A percentile compares a stretch with the other conserved stretches of the same genome.
phyloP scores from a whole-genome alignment of 345 rosid genomes.

The Populus pruinosa region DNA sequence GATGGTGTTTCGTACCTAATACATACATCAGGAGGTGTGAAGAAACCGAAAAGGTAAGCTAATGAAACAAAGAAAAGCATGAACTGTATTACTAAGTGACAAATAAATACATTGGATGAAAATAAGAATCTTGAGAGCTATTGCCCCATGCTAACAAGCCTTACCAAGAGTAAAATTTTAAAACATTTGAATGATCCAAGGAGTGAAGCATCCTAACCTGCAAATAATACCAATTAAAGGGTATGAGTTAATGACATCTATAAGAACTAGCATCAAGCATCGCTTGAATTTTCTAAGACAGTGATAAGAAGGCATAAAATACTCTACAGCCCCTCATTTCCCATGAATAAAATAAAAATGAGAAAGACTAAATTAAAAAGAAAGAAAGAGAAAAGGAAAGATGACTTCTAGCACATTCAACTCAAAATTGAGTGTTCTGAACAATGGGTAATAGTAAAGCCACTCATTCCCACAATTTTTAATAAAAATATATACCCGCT shows the following conservation, averaged over 20 bases:
- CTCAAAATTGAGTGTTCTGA: background rate
- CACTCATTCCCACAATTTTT: background rate
- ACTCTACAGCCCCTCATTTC: background rate
- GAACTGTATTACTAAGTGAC: background rate
- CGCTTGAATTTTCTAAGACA: background rate
- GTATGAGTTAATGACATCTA: background rate
- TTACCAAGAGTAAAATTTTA: constrained; percentile 86
- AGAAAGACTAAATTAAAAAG: background rate
- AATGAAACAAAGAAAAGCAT: background rate
- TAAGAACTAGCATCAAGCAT: background rate
- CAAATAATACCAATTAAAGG: constrained; percentile 6
- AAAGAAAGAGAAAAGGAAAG: too few relatives aligned
- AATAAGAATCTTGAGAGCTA: background rate
- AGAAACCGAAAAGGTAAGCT: background rate
- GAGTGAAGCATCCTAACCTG: constrained; percentile 95
- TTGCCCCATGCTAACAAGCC: background rate
- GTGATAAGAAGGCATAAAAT: background rate
- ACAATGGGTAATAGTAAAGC: background rate
- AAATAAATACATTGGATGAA: background rate
- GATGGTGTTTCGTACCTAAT: constrained; percentile 93
- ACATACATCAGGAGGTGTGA: background rate
- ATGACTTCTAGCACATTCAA: background rate
- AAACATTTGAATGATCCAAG: constrained; percentile 71
- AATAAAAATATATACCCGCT: background rate
- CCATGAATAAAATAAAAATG: background rate